These are phyloP conservation scores for Blastomyces parvus DNA, from an alignment of 2,329 filamentous ascomycete genomes.

Conservation along the genomic window DNA sequence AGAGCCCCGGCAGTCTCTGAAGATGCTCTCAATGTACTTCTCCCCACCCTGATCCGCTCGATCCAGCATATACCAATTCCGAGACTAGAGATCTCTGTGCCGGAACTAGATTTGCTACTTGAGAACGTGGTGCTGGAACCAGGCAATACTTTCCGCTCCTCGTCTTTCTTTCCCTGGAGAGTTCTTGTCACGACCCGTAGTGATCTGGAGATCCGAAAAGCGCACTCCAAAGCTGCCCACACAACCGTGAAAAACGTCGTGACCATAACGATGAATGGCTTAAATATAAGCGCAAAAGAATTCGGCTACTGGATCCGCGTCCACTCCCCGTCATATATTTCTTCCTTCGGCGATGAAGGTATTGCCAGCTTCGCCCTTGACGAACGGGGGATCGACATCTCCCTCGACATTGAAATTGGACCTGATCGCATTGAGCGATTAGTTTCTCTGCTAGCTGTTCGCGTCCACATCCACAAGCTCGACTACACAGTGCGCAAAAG, in stretches of 20 bases:
- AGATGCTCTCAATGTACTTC: constrained; percentile 69
- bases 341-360: constrained; percentile 63
- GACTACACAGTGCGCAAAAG: constrained; percentile 61
- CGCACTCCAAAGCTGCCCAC: constrained; percentile 55
- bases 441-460: constrained; percentile 63
- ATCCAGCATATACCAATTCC: constrained; percentile 86
- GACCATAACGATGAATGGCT: constrained; percentile 68
- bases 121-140: constrained; percentile 90
- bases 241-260: constrained; percentile 61
- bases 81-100: constrained; percentile 75
- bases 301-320: constrained; percentile 82
- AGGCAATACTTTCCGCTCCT: constrained; percentile 70
- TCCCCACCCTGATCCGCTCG: constrained; percentile 64
- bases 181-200: constrained; percentile 76
- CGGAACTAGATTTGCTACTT: constrained; percentile 72
- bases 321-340: constrained; percentile 60
- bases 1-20: constrained; percentile 62
- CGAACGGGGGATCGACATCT: constrained; percentile 75
- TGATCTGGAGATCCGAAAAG: constrained; percentile 75
- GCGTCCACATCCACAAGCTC: constrained; percentile 77
- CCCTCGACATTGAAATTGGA: constrained; percentile 73
- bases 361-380: constrained; percentile 80
- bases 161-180: constrained; percentile 80
- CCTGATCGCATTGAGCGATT: constrained; percentile 71
- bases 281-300: constrained; percentile 76